Evolutionary conservation across 768 basidiomycete genomes (phyloP), one percentile per base, ranked within the genome.

Genomic region (Mycena amicta): DNA sequence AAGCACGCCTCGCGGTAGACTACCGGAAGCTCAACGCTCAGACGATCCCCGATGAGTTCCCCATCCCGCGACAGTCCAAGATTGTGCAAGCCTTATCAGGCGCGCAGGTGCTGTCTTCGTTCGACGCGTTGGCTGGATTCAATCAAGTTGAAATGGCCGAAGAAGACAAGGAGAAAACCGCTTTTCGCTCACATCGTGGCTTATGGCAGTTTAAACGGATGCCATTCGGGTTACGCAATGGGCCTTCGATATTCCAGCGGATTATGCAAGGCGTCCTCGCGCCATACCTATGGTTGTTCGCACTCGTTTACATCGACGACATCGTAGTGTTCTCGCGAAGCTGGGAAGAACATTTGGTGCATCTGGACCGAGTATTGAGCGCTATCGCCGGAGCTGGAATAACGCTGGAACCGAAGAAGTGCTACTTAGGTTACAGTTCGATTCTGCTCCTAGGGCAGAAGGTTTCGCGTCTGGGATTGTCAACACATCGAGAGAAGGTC

Each of bases 111-210:
- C 45, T 46, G n/a, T 46, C 45, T 23, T 46, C 45, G 13, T 46
- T 46, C 20, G 45, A 75, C 59, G 69, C 71, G 3, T 57, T 71
- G 1, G 58, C 74, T 0, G 71, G 74, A 5, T 75, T 74, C 59
- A 71, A 65, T 2, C 74, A 75, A 50, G 39, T 72, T 0, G 55
- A 63, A 23, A 59, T 74, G 13, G 58, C 33, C 0, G 39, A 52
- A 1, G 61, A 70, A 18, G 64, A 64, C 27, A 41, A 57, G 4
- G 53, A 66, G 39, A 71, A 71, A 37, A 70, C 69, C 2, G 71
- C 70, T 1, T 74, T 74, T 55, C 50, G 69, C 1, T 67, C 70
- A 0, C 73, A 73, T 50, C 31, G 56, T 29, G 73, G 73, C 2
- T 61, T 73, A 2, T 67, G 57, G 37, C 73, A 74, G 52, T 74